Evolutionary conservation across 352 stramenopile species (phyloP), one percentile per base, ranked within the genome.

Genomic region (Aphanomyces euteiches): DNA sequence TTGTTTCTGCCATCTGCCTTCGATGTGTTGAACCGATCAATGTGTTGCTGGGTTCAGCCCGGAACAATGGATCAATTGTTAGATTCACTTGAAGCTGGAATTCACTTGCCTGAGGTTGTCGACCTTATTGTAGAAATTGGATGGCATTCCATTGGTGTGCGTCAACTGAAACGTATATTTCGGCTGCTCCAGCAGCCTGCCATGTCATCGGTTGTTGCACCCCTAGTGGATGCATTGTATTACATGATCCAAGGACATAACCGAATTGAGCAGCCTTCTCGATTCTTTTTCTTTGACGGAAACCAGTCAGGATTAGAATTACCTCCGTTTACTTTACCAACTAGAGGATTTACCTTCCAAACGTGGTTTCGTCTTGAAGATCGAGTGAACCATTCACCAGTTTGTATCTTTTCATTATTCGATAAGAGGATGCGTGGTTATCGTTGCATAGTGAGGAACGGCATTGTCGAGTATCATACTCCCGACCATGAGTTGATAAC

Each of bases 241-340:
- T 56, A 53, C 48, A 70, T 70, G 64, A 34, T 63, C 6, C 21
- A 41, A 19, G 17, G 54, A 12, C 54, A 61, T 13, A n/a, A 36
- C 17, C 8, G 19, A 7, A 15, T n/a, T 8, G n/a, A 13, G 8
- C 17, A 53, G 10, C 64, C 64, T n/a, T 61, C 36, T 7, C 45
- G 64, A 5, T 70, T 70, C 64, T 70, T 70, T 39, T 70, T 70
- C 47, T 61, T 70, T 41, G 64, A 70, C 21, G 64, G 64, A 39
- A 50, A 48, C 15, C 43, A 61, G 28, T 61, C 43, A 2, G 64
- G 64, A 2, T 56, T 70, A 7, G 64, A 60, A 6, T 21, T 70
- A 19, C 17, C 48, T 17, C 17, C 47, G 37, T 70, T 70, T 47
- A 39, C 64, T 7, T 40, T 70, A 4, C 64, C 64, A 17, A 47